Percentiles rank a stretch among this genome's conserved stretches.
phyloP scores from a whole-genome alignment of 164 flowering plant species.

The Vitis labrusca region DNA sequence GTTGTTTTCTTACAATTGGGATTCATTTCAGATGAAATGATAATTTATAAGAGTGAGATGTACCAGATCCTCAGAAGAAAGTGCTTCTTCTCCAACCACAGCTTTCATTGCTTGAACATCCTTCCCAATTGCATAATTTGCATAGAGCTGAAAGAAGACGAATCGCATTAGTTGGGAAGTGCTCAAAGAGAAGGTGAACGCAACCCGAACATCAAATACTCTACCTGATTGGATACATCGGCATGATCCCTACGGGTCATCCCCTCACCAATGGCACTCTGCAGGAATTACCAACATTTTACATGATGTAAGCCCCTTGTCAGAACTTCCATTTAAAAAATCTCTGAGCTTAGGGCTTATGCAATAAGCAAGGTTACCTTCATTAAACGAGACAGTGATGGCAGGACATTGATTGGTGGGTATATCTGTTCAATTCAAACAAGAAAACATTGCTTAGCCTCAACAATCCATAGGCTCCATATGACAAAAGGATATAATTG shows the following conservation, averaged over 20 bases:
- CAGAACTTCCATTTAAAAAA: too few species aligned
- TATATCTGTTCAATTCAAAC: constrained; percentile 58
- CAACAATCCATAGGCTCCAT: too few species aligned
- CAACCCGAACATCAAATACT: neutral
- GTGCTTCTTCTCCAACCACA: constrained; percentile 99
- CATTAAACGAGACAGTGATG: constrained; percentile 96
- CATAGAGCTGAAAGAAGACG: constrained; percentile 64
- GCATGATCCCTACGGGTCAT: constrained; percentile 96
- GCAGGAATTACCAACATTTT: constrained; percentile 14
- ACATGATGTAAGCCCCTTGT: too few species aligned
- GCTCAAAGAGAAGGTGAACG: neutral
- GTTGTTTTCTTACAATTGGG: too few species aligned
- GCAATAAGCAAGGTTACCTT: constrained; percentile 52
- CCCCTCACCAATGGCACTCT: constrained; percentile 99
- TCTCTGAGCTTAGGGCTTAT: neutral
- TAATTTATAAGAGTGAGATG: constrained; percentile 10
- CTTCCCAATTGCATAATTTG: constrained; percentile 98
- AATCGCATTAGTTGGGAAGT: neutral
- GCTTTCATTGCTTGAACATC: constrained; percentile 99
- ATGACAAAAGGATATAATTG: too few species aligned
- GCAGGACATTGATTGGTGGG: constrained; percentile 99
- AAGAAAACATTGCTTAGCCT: neutral
- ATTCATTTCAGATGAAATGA: constrained; percentile 2
- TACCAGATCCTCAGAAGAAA: constrained; percentile 97
- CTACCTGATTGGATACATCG: constrained; percentile 97